These are phyloP conservation scores for Suillus fuscotomentosus DNA, from an alignment of 768 basidiomycete genomes.

Conservation along the genomic window DNA sequence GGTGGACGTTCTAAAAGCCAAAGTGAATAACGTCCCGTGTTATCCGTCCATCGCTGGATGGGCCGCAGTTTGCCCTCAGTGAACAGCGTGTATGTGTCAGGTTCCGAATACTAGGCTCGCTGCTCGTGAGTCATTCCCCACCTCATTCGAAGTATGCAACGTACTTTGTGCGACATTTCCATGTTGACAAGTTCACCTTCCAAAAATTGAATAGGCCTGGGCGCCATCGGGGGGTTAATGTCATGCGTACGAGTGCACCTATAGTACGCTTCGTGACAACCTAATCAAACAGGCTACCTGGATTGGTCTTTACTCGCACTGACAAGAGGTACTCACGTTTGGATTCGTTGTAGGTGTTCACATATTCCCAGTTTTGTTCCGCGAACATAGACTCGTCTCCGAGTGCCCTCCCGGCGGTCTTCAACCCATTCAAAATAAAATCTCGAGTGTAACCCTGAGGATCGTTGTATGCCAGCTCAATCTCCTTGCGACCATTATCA, in stretches of 20 bases:
- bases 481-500: slow-evolving; percentile 61
- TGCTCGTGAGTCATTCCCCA: background rate
- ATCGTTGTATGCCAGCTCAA: slow-evolving; percentile 90
- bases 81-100: slow-evolving; percentile 71
- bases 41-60: slow-evolving; percentile 84
- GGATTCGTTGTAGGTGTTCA: slow-evolving; percentile 55
- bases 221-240: slow-evolving; percentile 47
- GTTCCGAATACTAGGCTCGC: slow-evolving; percentile 67
- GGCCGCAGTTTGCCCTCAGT: slow-evolving; percentile 74
- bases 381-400: slow-evolving; percentile 67
- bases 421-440: slow-evolving; percentile 88
- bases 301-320: background rate
- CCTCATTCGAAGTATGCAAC: background rate
- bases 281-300: slow-evolving; percentile 33
- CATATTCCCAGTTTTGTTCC: slow-evolving; percentile 74
- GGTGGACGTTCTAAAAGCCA: slow-evolving; percentile 90
- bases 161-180: slow-evolving; percentile 86
- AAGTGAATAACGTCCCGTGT: slow-evolving; percentile 67
- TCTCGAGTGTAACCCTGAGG: slow-evolving; percentile 62
- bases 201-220: slow-evolving; percentile 50
- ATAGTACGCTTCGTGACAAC: slow-evolving; percentile 84
- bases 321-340: slow-evolving; percentile 35
- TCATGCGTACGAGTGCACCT: slow-evolving; percentile 61
- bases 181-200: slow-evolving; percentile 80
- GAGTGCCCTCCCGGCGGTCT: slow-evolving; percentile 62